phyloP scores from a whole-genome alignment of 176 grass and related monocot species.

The Tillandsia fasciculata region DNA sequence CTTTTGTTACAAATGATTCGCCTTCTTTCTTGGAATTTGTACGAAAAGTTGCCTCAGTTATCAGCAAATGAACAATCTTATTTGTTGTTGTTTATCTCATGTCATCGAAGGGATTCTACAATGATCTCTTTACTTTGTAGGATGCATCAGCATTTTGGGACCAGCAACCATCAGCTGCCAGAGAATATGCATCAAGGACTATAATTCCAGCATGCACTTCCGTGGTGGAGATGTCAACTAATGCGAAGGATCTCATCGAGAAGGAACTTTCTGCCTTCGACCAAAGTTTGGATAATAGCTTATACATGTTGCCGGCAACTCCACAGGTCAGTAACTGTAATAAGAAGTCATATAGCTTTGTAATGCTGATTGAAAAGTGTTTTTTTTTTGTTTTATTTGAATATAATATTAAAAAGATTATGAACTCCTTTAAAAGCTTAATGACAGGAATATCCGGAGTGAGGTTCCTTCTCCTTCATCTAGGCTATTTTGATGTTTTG shows the following conservation, averaged over 20 bases:
- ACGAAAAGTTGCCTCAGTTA: background rate
- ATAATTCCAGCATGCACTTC: constrained; percentile 71
- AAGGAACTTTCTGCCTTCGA: constrained; percentile 68
- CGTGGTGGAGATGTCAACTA: constrained; percentile 83
- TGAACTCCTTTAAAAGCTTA: background rate
- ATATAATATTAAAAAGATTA: constrained; percentile 1
- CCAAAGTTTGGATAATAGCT: constrained; percentile 87
- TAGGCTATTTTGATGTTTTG: background rate
- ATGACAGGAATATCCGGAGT: background rate
- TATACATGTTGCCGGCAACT: constrained; percentile 77
- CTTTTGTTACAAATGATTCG: background rate
- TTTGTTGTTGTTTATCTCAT: background rate
- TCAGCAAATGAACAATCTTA: background rate
- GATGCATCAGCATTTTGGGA: constrained; percentile 97
- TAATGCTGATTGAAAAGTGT: background rate
- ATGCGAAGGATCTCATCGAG: constrained; percentile 83
- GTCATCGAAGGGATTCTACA: background rate
- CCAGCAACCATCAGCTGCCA: constrained; percentile 79
- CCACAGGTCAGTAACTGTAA: constrained; percentile 55
- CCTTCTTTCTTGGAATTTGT: background rate
- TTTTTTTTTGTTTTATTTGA: background rate
- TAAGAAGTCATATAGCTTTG: background rate
- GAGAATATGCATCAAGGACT: constrained; percentile 74
- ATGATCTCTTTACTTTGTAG: constrained; percentile 23
- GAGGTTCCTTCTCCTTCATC: background rate